A percentile compares a stretch with the other conserved stretches of the same genome.
Evolutionary conservation across 768 basidiomycete genomes (phyloP).

Genomic region (Leccinellum albellum): DNA sequence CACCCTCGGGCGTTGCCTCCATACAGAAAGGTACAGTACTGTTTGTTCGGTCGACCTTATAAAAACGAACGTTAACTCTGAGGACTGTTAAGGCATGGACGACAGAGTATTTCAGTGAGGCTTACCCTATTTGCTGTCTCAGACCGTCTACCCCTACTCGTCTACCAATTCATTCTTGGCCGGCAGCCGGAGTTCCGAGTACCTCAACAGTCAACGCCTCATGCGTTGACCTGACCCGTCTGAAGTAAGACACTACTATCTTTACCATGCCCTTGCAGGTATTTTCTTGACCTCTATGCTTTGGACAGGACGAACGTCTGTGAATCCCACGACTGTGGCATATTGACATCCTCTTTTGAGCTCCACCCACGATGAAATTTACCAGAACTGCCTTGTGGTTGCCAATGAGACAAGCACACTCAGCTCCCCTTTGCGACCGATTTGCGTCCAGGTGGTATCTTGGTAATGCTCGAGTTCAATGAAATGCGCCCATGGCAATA

Average conservation of each 20-base stretch:
- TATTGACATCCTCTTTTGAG: neutral
- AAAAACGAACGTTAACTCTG: no score
- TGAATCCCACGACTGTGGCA: neutral
- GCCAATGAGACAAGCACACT: conserved; percentile 40
- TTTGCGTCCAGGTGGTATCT: conserved; percentile 19
- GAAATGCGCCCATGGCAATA: conserved; percentile 41
- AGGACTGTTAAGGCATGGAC: neutral
- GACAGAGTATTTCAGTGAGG: neutral
- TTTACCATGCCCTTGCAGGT: conserved; percentile 36
- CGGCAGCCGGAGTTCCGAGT: neutral
- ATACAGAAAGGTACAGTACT: no score
- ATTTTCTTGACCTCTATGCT: conserved; percentile 11
- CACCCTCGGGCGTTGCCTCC: no score
- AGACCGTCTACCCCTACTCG: neutral
- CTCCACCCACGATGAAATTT: neutral
- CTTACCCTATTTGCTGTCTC: neutral
- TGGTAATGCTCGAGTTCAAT: neutral
- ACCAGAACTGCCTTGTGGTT: conserved; percentile 41
- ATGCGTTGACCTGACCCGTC: neutral
- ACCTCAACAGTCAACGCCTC: neutral
- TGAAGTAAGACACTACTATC: conserved; percentile 27
- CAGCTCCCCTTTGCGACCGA: conserved; percentile 43
- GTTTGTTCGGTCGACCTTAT: no score
- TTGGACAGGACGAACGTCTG: neutral
- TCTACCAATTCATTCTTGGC: neutral